These are phyloP conservation scores for Trichophyton benhamiae DNA, from an alignment of 2,329 filamentous ascomycete species.

Conservation along the genomic window DNA sequence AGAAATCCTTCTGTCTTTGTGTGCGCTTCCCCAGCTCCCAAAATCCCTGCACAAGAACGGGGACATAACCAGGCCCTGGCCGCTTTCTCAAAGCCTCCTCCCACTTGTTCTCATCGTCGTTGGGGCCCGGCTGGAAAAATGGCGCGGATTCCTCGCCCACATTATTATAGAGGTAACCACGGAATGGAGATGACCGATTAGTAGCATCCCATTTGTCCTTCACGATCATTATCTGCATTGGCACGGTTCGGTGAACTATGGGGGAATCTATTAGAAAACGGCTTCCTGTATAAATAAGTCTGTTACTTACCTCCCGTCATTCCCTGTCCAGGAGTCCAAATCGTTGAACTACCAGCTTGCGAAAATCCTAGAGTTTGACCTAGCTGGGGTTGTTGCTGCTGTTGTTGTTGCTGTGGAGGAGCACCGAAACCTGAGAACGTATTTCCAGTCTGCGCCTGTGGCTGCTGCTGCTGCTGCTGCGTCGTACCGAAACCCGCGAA, in stretches of 20 bases:
- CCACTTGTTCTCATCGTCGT: conserved; percentile 51
- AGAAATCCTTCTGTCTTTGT: conserved; percentile 44
- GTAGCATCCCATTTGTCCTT: conserved; percentile 49
- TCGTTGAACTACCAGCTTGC: conserved; percentile 25
- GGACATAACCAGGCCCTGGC: conserved; percentile 46
- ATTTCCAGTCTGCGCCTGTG: conserved; percentile 26
- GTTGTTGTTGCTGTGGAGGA: conserved; percentile 13
- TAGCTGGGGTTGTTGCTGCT: conserved; percentile 27
- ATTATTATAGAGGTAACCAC: conserved; percentile 52
- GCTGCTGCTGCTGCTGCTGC: conserved; percentile 8
- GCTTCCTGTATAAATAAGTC: too few species aligned
- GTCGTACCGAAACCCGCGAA: conserved; percentile 7
- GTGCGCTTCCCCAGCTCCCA: conserved; percentile 47
- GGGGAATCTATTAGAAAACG: not conserved
- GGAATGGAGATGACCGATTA: conserved; percentile 42
- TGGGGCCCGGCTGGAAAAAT: conserved; percentile 46
- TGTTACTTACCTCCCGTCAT: conserved; percentile 29
- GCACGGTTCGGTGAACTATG: conserved; percentile 47
- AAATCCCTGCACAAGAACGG: conserved; percentile 49
- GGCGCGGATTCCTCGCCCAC: conserved; percentile 47
- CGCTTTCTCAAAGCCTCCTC: conserved; percentile 51
- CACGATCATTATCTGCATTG: conserved; percentile 50
- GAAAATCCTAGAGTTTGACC: conserved; percentile 30
- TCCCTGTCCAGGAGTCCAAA: conserved; percentile 34
- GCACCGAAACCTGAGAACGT: conserved; percentile 29